Conservation (phyloP, 1,284 basidiomycete species). For the Pholiota adiposa region DNA sequence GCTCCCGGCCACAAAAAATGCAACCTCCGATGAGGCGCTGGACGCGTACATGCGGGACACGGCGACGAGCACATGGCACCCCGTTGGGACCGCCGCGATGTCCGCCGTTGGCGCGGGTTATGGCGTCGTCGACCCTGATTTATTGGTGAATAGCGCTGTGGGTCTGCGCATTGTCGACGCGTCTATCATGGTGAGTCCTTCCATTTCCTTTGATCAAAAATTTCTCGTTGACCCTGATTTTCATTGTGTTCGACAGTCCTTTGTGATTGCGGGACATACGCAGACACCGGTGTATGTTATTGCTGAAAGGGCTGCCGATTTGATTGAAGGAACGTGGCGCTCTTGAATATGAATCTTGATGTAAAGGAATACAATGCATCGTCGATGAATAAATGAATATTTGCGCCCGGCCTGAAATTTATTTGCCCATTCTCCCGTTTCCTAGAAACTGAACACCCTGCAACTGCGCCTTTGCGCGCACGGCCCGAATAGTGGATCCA, state of each 20-base stretch:
- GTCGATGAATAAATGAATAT: too few species aligned
- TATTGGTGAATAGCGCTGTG: conserved; percentile 14
- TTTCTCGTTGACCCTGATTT: not conserved
- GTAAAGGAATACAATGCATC: too few species aligned
- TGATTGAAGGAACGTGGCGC: conserved; percentile 20
- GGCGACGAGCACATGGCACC: conserved; percentile 12
- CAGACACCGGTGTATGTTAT: conserved; percentile 29
- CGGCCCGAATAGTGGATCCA: too few species aligned
- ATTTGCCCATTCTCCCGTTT: too few species aligned
- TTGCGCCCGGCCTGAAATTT: too few species aligned
- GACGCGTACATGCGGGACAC: conserved; percentile 18
- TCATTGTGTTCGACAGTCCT: conserved; percentile 17
- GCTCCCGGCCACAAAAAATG: not conserved
- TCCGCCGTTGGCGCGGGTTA: conserved; percentile 11
- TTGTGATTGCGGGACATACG: conserved; percentile 27
- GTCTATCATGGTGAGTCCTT: conserved; percentile 17
- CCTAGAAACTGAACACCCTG: too few species aligned
- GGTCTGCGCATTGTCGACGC: conserved; percentile 24
- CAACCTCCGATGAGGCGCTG: conserved; percentile 34
- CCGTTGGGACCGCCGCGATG: conserved; percentile 20
- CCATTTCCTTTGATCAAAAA: not conserved
- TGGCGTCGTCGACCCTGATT: conserved; percentile 20
- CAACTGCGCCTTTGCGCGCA: too few species aligned
- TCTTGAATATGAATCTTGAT: not conserved
- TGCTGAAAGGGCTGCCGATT: conserved; percentile 31